Evolutionary conservation across 805 yeast genomes (phyloP), one percentile per base, ranked within the genome.

Genomic region (Cyberlindnera mycetangii): DNA sequence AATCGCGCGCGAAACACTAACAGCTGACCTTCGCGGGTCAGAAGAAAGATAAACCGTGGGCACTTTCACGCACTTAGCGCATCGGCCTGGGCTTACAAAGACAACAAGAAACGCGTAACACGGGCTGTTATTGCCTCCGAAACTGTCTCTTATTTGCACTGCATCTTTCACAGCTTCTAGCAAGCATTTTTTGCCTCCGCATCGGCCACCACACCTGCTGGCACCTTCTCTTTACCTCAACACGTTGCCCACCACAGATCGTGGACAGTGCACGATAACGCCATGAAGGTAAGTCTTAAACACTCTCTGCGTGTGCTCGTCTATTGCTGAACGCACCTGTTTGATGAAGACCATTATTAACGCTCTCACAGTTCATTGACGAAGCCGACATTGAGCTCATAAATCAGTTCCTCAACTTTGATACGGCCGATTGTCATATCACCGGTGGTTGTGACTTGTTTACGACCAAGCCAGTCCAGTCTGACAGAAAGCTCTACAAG

Each of bases 371-470:
- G 92, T 93, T 88, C 67, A 83, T 93, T 48, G 98, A 93, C 62
- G 93, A 85, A 59, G 83, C 89, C 32, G 97, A 90, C 58, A 81
- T 93, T n/a, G 97, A 89, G 64, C 75, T 85, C 54, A 85, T 93
- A 31, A 89, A 89, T 60, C 95, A 89, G 59, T 85, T 88, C 43
- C 77, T 93, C 44, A 81, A 82, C 52, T 89, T 88, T 53, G 86
- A 82, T 51, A 81, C 89, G 4, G 72, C 78, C 1, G 95, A 85
- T 54, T 79, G 85, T 58, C 83, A 76, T 54, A 80, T 93, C 32
- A 77, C 78, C 44, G 98, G 97, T 11, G 89, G 95, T 20, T 83
- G 96, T 61, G 99, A 93, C 60, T 74, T 93, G 39, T 93, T 89
- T 60, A 87, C 98, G 1, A 93, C 99, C 2, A 93, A 92, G 59